phyloP scores from a whole-genome alignment of 495 filamentous ascomycete species.

The Neurospora sp. region DNA sequence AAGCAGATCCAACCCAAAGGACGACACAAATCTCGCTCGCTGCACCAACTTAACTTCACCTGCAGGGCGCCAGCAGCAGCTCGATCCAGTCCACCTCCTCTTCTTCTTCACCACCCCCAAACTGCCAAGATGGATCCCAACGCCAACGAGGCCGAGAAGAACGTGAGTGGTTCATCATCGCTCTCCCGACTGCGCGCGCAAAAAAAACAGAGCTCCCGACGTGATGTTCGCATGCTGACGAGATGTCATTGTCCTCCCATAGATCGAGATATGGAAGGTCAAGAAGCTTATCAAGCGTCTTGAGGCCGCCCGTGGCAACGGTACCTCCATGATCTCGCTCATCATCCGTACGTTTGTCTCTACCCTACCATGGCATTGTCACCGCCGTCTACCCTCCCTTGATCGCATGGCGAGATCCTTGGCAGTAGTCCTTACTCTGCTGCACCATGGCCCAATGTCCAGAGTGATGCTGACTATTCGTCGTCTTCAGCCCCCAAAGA shows the following conservation, averaged over 20 bases:
- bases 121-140: slow-evolving; percentile 69
- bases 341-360: slow-evolving; percentile 73
- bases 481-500: slow-evolving; percentile 74
- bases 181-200: background rate
- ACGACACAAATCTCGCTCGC: background rate
- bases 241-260: slow-evolving; percentile 3
- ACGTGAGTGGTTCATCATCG: slow-evolving; percentile 44
- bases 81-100: background rate
- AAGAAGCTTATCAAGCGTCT: slow-evolving; percentile 98
- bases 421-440: background rate
- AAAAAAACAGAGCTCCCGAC: background rate
- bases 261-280: slow-evolving; percentile 73
- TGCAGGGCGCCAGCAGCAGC: background rate
- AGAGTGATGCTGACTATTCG: slow-evolving; percentile 7
- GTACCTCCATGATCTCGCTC: slow-evolving; percentile 96
- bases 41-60: background rate
- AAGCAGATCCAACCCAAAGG: background rate
- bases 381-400: slow-evolving; percentile 6
- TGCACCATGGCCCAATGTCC: background rate
- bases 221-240: slow-evolving; percentile 8
- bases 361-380: slow-evolving; percentile 9
- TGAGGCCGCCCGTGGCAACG: slow-evolving; percentile 86
- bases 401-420: slow-evolving; percentile 3
- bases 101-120: background rate
- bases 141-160: slow-evolving; percentile 93